A percentile compares a stretch with the other conserved stretches of the same genome.
Evolutionary conservation across 257 asterid species (phyloP).

Genomic region (Craterostigma plantagineum): DNA sequence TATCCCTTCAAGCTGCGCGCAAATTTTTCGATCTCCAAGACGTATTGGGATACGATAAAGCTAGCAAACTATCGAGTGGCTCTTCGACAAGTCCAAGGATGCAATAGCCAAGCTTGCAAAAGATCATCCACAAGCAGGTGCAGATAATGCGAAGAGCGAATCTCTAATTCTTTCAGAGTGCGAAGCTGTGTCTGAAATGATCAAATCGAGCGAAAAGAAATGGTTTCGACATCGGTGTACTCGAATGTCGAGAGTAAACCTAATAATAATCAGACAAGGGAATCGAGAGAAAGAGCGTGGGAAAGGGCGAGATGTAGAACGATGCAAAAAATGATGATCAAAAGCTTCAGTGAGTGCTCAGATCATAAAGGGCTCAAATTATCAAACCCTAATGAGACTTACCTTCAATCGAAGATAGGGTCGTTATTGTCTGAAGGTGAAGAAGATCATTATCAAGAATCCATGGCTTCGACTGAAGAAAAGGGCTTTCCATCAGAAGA

Average conservation of each 20-base stretch:
- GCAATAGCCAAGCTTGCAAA: constrained; percentile 36
- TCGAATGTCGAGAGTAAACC: not conserved
- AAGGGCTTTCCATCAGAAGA: not conserved
- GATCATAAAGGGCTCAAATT: too few relatives aligned
- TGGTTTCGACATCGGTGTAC: not conserved
- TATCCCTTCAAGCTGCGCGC: constrained; percentile 51
- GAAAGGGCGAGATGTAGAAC: constrained; percentile 38
- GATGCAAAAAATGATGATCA: constrained; percentile 30
- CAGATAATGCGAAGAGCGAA: constrained; percentile 14
- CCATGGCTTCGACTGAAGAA: too few relatives aligned
- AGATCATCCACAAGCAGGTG: constrained; percentile 10
- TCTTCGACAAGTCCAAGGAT: constrained; percentile 34
- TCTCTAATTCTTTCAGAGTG: constrained; percentile 30
- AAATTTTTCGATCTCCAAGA: constrained; percentile 71
- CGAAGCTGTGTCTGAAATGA: constrained; percentile 19
- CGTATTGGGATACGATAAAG: constrained; percentile 53
- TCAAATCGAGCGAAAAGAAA: constrained; percentile 13
- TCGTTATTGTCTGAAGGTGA: too few relatives aligned
- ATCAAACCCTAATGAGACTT: too few relatives aligned
- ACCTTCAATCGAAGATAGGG: too few relatives aligned
- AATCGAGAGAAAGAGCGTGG: constrained; percentile 38
- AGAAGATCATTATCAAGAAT: too few relatives aligned
- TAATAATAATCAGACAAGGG: constrained; percentile 10
- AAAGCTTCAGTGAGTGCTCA: too few relatives aligned
- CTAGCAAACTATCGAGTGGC: constrained; percentile 77